phyloP scores from a whole-genome alignment of 192 early-diverging fungal species.

The Entomortierella chlamydospora region DNA sequence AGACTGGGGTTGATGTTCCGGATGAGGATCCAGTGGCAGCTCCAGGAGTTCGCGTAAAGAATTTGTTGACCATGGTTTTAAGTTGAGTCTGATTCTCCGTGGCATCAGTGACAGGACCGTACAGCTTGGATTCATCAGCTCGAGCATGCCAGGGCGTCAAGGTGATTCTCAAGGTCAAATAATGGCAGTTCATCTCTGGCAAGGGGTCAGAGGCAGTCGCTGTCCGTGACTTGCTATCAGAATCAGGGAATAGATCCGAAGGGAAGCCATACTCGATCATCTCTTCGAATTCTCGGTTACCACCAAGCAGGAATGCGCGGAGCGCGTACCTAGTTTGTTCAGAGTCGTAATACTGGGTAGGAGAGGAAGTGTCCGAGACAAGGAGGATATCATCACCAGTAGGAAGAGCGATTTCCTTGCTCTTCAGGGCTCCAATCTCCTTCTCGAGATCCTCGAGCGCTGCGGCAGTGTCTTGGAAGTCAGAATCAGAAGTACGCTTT shows the following conservation, averaged over 20 bases:
- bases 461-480: background rate
- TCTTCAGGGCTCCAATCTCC: slow-evolving; percentile 10
- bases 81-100: background rate
- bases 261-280: slow-evolving; percentile 55
- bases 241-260: slow-evolving; percentile 7
- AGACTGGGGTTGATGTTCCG: background rate
- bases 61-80: slow-evolving; percentile 23
- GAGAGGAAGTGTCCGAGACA: slow-evolving; percentile 20
- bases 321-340: slow-evolving; percentile 22
- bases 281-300: slow-evolving; percentile 36
- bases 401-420: slow-evolving; percentile 6
- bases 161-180: slow-evolving; percentile 48
- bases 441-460: slow-evolving; percentile 13
- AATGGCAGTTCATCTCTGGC: slow-evolving; percentile 9
- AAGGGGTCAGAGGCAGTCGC: background rate
- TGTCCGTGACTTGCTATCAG: background rate
- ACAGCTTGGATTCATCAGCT: slow-evolving; percentile 54
- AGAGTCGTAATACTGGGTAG: slow-evolving; percentile 45
- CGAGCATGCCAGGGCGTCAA: slow-evolving; percentile 56
- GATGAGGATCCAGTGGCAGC: background rate
- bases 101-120: slow-evolving; percentile 9
- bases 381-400: slow-evolving; percentile 5
- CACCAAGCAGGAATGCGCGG: slow-evolving; percentile 2
- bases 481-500: background rate
- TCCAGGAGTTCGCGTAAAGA: slow-evolving; percentile 12